Base-by-base conservation (phyloP, 305 asterid genomes). In the Ajuga reptans region DNA sequence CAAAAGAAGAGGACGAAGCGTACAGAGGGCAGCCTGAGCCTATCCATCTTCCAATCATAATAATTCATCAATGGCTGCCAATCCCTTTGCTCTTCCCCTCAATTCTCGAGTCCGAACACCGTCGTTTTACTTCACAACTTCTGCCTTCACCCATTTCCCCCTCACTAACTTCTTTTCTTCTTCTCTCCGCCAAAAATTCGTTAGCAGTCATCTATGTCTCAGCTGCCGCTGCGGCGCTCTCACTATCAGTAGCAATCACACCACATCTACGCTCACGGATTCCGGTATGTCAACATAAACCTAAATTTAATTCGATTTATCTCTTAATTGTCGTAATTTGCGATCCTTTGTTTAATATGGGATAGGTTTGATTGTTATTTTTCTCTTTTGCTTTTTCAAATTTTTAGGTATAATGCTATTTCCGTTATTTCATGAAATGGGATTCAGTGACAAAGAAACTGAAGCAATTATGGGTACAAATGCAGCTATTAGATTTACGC, bases 361-460 rank as follows among this genome's bases (percentile, higher is more conserved):
- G 42, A 11, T 29, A 27, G 71, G 34, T 53, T 72, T 1, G 51
- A 3, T 31, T 5, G 0, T 5, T 3, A 1, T 5, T 5, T 31
- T 5, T 31, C 36, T 31, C 36, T 31, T 31, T 31, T 4, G 5
- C 2, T 31, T 51, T 37, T n/a, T 7, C 49, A 9, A 1, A 54
- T 42, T 57, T 41, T 65, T 82, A 90, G 97, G 85, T 72, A 11
- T 77, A 53, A 68, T 69, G 85, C 66, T 87, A 29, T 79, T 77
- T 56, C 69, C 85, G 2, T 68, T 89, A 63, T 84, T 89, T 67
- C 96, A 66, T 72, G 89, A 84, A 77, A 66, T 89, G 67, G 95
- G 98, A 0, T 80, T 91, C 71, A 82, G 69, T 18, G 89, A 75
- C 65, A 81, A 71, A 39, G 89, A 86, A 27, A 82, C 85, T 9